Conservation (phyloP, 495 filamentous ascomycete species). For the Oidiodendron maius region DNA sequence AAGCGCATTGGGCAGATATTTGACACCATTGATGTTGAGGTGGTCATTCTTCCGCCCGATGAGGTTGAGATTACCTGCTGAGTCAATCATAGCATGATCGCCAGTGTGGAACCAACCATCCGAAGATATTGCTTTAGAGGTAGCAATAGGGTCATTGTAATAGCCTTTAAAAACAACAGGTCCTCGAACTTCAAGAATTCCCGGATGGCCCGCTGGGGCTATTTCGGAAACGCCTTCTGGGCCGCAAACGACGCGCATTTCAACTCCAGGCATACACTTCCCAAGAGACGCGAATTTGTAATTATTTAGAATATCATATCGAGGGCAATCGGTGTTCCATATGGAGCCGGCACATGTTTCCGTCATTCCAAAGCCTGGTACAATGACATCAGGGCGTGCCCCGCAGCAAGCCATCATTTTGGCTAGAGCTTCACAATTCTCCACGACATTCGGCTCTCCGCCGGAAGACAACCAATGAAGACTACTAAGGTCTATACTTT, state of each 20-base stretch:
- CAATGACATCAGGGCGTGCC: constrained; percentile 29
- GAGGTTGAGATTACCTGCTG: constrained; percentile 55
- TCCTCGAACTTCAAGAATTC: constrained; percentile 72
- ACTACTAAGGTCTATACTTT: constrained; percentile 21
- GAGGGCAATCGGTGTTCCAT: constrained; percentile 70
- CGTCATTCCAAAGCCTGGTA: constrained; percentile 82
- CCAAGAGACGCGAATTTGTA: constrained; percentile 86
- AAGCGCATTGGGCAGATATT: constrained; percentile 34
- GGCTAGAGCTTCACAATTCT: constrained; percentile 21
- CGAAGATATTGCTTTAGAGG: constrained; percentile 52
- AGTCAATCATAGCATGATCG: constrained; percentile 52
- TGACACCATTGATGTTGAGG: constrained; percentile 49
- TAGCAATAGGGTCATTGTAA: constrained; percentile 58
- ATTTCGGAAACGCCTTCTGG: constrained; percentile 18
- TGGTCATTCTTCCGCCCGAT: constrained; percentile 82
- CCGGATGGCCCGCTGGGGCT: constrained; percentile 42
- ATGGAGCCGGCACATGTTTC: constrained; percentile 87
- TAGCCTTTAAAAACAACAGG: constrained; percentile 74
- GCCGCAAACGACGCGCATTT: background rate
- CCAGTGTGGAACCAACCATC: constrained; percentile 83
- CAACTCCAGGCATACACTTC: constrained; percentile 64
- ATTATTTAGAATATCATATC: constrained; percentile 69
- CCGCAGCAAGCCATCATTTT: constrained; percentile 26
- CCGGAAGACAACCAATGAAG: constrained; percentile 26
- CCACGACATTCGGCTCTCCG: constrained; percentile 32